Base-by-base conservation (phyloP, 2,329 filamentous ascomycete genomes). In the Fusarium illudens region DNA sequence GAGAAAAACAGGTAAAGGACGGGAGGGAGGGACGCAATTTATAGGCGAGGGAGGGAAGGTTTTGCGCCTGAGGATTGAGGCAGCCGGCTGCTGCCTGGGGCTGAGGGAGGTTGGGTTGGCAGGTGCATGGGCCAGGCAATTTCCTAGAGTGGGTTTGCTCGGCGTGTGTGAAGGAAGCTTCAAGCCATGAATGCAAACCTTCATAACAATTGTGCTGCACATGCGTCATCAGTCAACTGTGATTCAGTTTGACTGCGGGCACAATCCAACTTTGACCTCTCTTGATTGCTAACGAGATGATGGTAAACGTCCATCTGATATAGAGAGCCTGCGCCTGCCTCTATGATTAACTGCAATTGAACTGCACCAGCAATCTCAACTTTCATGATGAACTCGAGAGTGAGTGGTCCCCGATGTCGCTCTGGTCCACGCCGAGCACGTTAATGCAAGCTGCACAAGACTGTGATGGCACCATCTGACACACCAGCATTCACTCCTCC, bases 21-120 rank as follows among this genome's bases (percentile, higher is more conserved):
- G 22, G 66, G 48, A 29, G 22, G 37, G 59, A 46, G 7, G 20
- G 19, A 17, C 20, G 8, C 1, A 0, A 58, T 81, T 77, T 81
- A 81, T 81, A 80, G 66, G 59, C 60, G 33, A 30, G 6, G n/a
- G 39, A 29, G 22, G 13, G 8, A 7, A 0, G 3, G 1, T 2
- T 46, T 46, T 56, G 27, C 58, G 67, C 67, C 67, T 70, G 56
- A 46, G 7, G 22, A 4, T 19, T 68, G 22, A 68, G 67, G 67
- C 67, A 15, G 15, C 8, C 2, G 13, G n/a, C 48, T 32, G 57
- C 7, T 17, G 8, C 15, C 32, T 22, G 33, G 53, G 50, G 52
- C 53, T 57, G n/a, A 10, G 37, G 42, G 64, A 61, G 25, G 60
- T 67, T 64, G 20, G 25, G 52, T 55, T 8, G 11, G 36, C 3